Evolutionary conservation across 2,329 filamentous ascomycete species (phyloP).

Genomic region (Dactylonectria estremocensis): DNA sequence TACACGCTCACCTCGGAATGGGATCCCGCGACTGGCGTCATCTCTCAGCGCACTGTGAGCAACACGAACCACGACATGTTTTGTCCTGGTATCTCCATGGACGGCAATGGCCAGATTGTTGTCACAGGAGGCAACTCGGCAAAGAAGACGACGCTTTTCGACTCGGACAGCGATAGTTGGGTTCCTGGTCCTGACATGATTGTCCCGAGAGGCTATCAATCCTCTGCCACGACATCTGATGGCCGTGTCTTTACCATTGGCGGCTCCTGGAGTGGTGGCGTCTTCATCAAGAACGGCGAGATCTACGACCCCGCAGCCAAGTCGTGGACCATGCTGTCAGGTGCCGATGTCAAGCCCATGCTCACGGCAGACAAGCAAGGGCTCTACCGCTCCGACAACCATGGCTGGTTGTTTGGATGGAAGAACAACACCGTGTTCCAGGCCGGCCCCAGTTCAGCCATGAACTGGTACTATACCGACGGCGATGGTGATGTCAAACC

Average conservation of each 20-base stretch:
- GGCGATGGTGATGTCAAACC: conserved; percentile 40
- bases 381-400: conserved; percentile 57
- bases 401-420: conserved; percentile 49
- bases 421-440: conserved; percentile 67
- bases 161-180: conserved; percentile 39
- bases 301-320: conserved; percentile 24
- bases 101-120: conserved; percentile 64
- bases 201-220: conserved; percentile 27
- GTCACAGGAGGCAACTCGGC: conserved; percentile 69
- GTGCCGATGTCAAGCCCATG: conserved; percentile 61
- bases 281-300: conserved; percentile 33
- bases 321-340: conserved; percentile 37
- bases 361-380: conserved; percentile 65
- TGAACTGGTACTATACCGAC: conserved; percentile 69
- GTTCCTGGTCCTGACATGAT: conserved; percentile 32
- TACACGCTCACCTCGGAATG: conserved; percentile 29
- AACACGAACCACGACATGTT: conserved; percentile 70
- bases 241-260: conserved; percentile 35
- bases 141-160: conserved; percentile 63
- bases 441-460: conserved; percentile 65
- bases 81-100: conserved; percentile 69
- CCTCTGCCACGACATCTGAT: conserved; percentile 25
- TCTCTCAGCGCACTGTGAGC: conserved; percentile 42
- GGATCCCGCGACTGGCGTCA: conserved; percentile 14
- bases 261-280: conserved; percentile 34